Percentiles rank a stretch among this genome's conserved stretches.
Conservation (phyloP, 768 basidiomycete species). For the Rhodotorula paludigena region DNA sequence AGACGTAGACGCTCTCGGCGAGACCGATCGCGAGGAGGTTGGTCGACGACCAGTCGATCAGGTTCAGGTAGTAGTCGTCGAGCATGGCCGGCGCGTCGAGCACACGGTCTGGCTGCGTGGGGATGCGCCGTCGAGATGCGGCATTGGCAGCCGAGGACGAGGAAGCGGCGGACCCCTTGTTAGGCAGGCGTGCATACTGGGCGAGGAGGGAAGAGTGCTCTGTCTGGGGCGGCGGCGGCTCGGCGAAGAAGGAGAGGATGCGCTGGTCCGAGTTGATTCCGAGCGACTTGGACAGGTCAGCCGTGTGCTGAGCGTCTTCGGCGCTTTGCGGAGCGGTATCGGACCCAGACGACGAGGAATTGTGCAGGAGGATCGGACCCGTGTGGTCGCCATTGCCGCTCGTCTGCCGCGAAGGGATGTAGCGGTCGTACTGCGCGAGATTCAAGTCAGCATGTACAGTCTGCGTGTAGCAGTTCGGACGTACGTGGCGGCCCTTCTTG, state of each 20-base stretch:
- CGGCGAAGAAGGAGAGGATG: constrained; percentile 75
- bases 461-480: background rate
- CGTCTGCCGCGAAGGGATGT: constrained; percentile 32
- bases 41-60: constrained; percentile 78
- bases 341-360: background rate
- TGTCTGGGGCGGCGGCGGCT: constrained; percentile 71
- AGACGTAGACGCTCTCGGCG: constrained; percentile 79
- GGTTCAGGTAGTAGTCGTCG: constrained; percentile 96
- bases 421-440: constrained; percentile 32
- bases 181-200: constrained; percentile 62
- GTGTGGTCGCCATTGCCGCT: constrained; percentile 36
- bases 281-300: constrained; percentile 43
- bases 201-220: constrained; percentile 71
- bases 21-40: constrained; percentile 88
- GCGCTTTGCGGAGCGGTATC: background rate
- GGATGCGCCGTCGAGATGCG: constrained; percentile 72
- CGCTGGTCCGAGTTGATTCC: constrained; percentile 50
- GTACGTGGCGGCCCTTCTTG: constrained; percentile 12
- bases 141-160: constrained; percentile 62
- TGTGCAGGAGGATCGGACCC: constrained; percentile 32
- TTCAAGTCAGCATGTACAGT: background rate
- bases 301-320: constrained; percentile 41
- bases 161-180: constrained; percentile 56
- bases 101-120: constrained; percentile 83
- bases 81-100: constrained; percentile 78